Percentiles rank a stretch among this genome's conserved stretches.
These are phyloP conservation scores for Pyrenula aspistea DNA, from an alignment of 495 filamentous ascomycete species.

Conservation along the genomic window DNA sequence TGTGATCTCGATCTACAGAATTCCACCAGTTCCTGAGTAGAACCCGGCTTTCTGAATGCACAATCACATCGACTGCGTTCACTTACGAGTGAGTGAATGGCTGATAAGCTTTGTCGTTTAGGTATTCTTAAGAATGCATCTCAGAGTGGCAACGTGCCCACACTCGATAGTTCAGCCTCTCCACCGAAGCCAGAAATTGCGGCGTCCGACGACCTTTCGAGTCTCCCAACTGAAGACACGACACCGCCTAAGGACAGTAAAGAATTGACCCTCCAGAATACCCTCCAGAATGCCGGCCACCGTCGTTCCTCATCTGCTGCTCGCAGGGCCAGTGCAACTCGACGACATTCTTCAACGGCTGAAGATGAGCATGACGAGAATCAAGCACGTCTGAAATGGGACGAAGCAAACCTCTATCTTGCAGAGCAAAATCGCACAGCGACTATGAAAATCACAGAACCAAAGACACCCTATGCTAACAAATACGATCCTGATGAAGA, in stretches of 20 bases:
- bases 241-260: constrained; percentile 38
- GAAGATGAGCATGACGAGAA: constrained; percentile 37
- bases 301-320: constrained; percentile 68
- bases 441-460: constrained; percentile 98
- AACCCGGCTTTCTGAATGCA: no score
- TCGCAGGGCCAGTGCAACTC: constrained; percentile 44
- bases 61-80: no score
- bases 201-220: constrained; percentile 13
- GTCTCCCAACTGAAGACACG: constrained; percentile 10
- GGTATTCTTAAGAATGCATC: constrained; percentile 93
- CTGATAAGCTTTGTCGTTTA: no score
- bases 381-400: constrained; percentile 81
- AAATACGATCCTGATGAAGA: constrained; percentile 85
- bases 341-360: constrained; percentile 51
- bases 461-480: constrained; percentile 89
- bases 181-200: constrained; percentile 27
- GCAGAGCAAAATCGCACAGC: constrained; percentile 88
- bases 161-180: constrained; percentile 26
- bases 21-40: no score
- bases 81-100: no score
- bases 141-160: constrained; percentile 17
- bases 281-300: constrained; percentile 82
- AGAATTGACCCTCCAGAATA: constrained; percentile 87
- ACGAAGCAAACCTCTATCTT: constrained; percentile 92
- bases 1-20: no score